Evolutionary conservation across 2,329 filamentous ascomycete genomes (phyloP), one percentile per base, ranked within the genome.

Genomic region (Beauveria sp.): DNA sequence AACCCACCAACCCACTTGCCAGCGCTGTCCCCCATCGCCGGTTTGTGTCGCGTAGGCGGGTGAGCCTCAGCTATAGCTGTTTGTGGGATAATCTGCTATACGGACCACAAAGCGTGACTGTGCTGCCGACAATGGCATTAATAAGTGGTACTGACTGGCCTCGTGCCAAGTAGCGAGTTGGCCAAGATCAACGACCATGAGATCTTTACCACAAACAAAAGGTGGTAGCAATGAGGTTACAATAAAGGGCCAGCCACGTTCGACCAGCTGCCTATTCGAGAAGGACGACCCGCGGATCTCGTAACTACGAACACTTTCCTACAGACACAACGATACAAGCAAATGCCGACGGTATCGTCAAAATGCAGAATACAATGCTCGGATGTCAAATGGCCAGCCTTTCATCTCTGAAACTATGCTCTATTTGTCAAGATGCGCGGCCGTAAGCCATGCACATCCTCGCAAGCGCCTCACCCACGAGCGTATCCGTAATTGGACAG

Each of bases 161-260:
- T 22, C n/a, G 8, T 51, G 49, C 12, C 12, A 5, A 38, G 5
- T 38, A 38, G 40, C 9, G 26, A 20, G 28, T 20, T 16, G 10
- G 26, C 8, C 43, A 12, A 31, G 16, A 20, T n/a, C 28, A 31
- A 14, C 42, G 14, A 12, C 6, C 43, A 5, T n/a, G 22, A 20
- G 48, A 45, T 60, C 46, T 34, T 51, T 34, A 51, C 57, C 49
- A 12, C 18, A 59, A 59, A 59, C 46, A 59, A 31, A 31, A 60
- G 48, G 48, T 60, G 56, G 56, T 43, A 60, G 22, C 22, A 24
- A 20, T 34, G 34, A 5, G 38, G 48, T 59, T 52, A 51, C 57
- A 58, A 45, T 31, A 6, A 22, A 22, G 24, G 24, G 57, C 38
- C 34, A 34, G 57, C 48, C 57, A 52, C 46, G 9, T 22, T 52